These are phyloP conservation scores for Dictyostelium capitatum DNA, from an alignment of 78 protist species.

Conservation along the genomic window DNA sequence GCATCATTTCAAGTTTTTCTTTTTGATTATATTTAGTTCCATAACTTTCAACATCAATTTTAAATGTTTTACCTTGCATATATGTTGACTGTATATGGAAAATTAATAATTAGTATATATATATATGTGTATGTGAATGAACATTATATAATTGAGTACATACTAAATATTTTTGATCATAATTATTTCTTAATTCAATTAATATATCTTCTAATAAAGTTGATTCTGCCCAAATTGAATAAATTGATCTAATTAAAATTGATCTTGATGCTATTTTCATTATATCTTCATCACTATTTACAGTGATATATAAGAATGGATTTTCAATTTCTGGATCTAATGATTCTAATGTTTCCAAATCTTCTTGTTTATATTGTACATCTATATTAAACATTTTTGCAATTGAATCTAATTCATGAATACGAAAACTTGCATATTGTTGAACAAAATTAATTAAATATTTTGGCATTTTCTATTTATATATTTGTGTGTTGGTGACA, in stretches of 20 bases:
- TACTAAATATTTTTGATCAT: slow-evolving; percentile 26
- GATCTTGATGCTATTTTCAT: slow-evolving; percentile 34
- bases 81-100: neutral
- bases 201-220: slow-evolving; percentile 12
- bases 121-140: neutral
- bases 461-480: slow-evolving; percentile 21
- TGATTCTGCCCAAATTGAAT: slow-evolving; percentile 37
- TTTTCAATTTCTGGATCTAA: slow-evolving; percentile 41
- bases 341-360: slow-evolving; percentile 26
- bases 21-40: slow-evolving; percentile 49
- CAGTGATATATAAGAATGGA: slow-evolving; percentile 58
- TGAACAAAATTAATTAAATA: slow-evolving; percentile 42
- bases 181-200: neutral
- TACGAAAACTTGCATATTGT: slow-evolving; percentile 45
- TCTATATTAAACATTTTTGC: slow-evolving; percentile 23
- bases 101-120: neutral
- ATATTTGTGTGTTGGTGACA: neutral
- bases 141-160: too few relatives aligned
- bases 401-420: slow-evolving; percentile 34
- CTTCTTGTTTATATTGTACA: slow-evolving; percentile 8
- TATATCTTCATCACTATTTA: slow-evolving; percentile 32
- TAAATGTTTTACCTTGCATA: slow-evolving; percentile 38
- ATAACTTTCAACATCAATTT: slow-evolving; percentile 63
- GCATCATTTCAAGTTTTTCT: slow-evolving; percentile 45
- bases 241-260: slow-evolving; percentile 26